Percentiles rank a stretch among this genome's conserved stretches.
phyloP scores from a whole-genome alignment of 2,329 filamentous ascomycete genomes.

The Neopestalotiopsis sp. region DNA sequence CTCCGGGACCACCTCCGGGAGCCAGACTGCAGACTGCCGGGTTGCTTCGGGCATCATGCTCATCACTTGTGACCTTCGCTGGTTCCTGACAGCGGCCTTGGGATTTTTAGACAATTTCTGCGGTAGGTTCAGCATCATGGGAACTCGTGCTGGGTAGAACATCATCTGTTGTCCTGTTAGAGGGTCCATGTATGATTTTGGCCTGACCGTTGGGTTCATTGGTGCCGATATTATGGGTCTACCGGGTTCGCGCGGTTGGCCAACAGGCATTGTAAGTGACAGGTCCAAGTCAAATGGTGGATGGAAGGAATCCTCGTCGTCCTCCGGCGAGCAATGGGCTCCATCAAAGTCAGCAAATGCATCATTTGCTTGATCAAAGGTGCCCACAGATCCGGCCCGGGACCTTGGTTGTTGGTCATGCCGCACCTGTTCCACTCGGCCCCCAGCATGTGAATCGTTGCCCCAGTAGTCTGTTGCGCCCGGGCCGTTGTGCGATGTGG shows the following conservation, averaged over 20 bases:
- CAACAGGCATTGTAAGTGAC: constrained; percentile 25
- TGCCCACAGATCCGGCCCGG: constrained; percentile 63
- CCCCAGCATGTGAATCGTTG: constrained; percentile 28
- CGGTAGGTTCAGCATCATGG: constrained; percentile 90
- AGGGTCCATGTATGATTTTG: constrained; percentile 67
- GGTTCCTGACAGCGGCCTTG: constrained; percentile 67
- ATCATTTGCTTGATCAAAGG: constrained; percentile 67
- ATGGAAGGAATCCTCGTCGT: constrained; percentile 35
- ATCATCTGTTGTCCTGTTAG: constrained; percentile 81
- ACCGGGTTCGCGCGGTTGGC: constrained; percentile 24
- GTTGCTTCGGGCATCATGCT: constrained; percentile 60
- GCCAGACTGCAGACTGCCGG: constrained; percentile 38
- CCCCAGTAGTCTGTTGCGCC: constrained; percentile 37
- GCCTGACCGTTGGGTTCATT: constrained; percentile 36
- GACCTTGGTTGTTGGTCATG: constrained; percentile 45
- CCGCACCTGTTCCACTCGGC: constrained; percentile 27
- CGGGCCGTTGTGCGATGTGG: constrained; percentile 30
- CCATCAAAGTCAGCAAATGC: constrained; percentile 85
- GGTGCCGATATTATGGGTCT: constrained; percentile 41
- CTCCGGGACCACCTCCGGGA: constrained; percentile 36
- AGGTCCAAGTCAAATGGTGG: constrained; percentile 27
- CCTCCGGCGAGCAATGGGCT: constrained; percentile 71
- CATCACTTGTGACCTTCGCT: constrained; percentile 76
- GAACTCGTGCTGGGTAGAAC: constrained; percentile 94
- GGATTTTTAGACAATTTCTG: constrained; percentile 82